Conservation (phyloP, 164 flowering plant genomes). For the Vitis amurensis region DNA sequence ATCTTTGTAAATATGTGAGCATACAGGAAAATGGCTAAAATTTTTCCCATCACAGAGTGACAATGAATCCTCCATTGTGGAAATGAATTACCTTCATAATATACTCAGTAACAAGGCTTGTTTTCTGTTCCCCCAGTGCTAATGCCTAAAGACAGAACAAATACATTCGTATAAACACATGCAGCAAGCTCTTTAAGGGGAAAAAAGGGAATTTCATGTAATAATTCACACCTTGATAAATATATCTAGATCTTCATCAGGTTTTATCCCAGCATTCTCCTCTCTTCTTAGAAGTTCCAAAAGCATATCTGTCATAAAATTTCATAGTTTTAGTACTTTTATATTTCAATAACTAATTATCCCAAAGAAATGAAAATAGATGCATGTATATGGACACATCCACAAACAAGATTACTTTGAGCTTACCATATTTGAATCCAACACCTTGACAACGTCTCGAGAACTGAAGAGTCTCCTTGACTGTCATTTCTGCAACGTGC, state of each 20-base stretch:
- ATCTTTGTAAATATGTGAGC: conserved; percentile 48
- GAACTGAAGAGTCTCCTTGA: conserved; percentile 84
- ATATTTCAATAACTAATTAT: background rate
- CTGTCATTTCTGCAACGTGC: conserved; percentile 95
- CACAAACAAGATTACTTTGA: background rate
- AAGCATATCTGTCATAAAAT: conserved; percentile 70
- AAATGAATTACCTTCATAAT: conserved; percentile 69
- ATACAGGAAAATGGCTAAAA: too few species aligned
- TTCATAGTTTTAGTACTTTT: too few species aligned
- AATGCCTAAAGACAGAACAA: conserved; percentile 49
- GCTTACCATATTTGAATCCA: conserved; percentile 82
- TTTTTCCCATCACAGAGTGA: too few species aligned
- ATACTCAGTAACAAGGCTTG: conserved; percentile 74
- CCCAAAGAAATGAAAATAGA: background rate
- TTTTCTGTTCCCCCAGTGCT: conserved; percentile 77
- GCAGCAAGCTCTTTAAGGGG: background rate
- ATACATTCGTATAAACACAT: background rate
- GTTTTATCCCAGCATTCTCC: conserved; percentile 75
- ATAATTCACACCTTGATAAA: conserved; percentile 75
- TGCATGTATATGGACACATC: background rate
- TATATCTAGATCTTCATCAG: conserved; percentile 97
- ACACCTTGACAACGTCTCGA: conserved; percentile 90
- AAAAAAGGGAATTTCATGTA: background rate
- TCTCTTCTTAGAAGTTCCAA: conserved; percentile 94
- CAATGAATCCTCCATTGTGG: too few species aligned